A percentile compares a stretch with the other conserved stretches of the same genome.
Evolutionary conservation across 208 protist species (phyloP).

Genomic region (Porcisia hertigi): DNA sequence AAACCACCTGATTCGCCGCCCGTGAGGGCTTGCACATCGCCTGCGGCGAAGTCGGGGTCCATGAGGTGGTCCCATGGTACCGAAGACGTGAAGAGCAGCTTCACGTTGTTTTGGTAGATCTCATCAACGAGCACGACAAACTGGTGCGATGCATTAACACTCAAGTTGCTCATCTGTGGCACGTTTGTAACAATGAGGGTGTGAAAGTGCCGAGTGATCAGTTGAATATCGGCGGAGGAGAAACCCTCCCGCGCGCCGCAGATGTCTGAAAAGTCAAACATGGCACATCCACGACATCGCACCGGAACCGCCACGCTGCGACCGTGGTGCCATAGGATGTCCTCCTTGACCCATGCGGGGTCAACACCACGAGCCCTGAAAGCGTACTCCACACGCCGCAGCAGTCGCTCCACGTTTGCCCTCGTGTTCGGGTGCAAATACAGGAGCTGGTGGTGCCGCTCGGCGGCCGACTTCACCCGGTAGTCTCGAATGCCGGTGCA

Average conservation of each 20-base stretch:
- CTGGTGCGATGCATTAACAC: conserved; percentile 73
- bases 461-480: conserved; percentile 34
- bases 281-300: conserved; percentile 62
- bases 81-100: conserved; percentile 76
- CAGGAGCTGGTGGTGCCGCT: conserved; percentile 46
- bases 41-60: conserved; percentile 18
- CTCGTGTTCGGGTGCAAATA: conserved; percentile 72
- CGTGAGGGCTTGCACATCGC: conserved; percentile 2
- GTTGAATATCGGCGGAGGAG: conserved; percentile 71
- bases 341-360: conserved; percentile 47
- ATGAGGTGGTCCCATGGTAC: conserved; percentile 75
- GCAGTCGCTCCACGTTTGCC: conserved; percentile 42
- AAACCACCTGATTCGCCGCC: background rate
- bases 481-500: conserved; percentile 62
- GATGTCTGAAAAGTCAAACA: conserved; percentile 86
- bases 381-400: conserved; percentile 60
- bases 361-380: conserved; percentile 8
- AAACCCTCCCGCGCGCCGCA: conserved; percentile 53
- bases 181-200: conserved; percentile 84
- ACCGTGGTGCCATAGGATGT: conserved; percentile 66
- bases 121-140: conserved; percentile 89
- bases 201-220: conserved; percentile 72
- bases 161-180: conserved; percentile 61
- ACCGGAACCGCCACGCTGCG: conserved; percentile 68
- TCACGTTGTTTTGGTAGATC: conserved; percentile 90